These are phyloP conservation scores for Penicillium sp. DNA, from an alignment of 2,329 filamentous ascomycete genomes.

Conservation along the genomic window DNA sequence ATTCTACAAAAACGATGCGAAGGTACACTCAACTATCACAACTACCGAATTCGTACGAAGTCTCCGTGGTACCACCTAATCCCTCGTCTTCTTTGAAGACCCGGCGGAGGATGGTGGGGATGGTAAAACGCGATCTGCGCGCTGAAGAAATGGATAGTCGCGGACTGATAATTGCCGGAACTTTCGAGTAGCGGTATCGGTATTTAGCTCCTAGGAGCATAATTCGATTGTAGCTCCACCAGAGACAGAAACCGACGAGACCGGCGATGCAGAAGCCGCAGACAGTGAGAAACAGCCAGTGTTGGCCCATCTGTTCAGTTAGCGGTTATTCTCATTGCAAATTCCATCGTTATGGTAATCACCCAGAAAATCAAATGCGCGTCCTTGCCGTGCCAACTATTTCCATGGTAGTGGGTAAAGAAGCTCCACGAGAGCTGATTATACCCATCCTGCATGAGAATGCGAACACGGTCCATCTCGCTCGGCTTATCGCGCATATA, in stretches of 20 bases:
- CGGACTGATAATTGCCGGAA: conserved; percentile 25
- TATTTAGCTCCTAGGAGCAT: conserved; percentile 41
- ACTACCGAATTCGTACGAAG: conserved; percentile 37
- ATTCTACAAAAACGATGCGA: conserved; percentile 23
- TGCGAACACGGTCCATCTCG: conserved; percentile 56
- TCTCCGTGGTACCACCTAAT: conserved; percentile 28
- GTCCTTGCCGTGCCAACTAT: conserved; percentile 64
- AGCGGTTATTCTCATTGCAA: too few relatives aligned
- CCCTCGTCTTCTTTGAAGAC: conserved; percentile 44
- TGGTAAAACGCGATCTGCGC: conserved; percentile 30
- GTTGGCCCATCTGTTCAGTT: conserved; percentile 48
- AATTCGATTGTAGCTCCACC: conserved; percentile 51
- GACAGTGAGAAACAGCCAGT: conserved; percentile 56
- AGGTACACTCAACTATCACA: too few relatives aligned
- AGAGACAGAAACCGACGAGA: conserved; percentile 46
- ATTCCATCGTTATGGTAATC: not conserved
- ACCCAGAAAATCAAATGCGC: conserved; percentile 65
- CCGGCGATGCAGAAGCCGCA: conserved; percentile 50
- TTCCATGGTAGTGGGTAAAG: conserved; percentile 64
- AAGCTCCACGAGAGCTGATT: conserved; percentile 67
- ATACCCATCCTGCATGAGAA: conserved; percentile 69
- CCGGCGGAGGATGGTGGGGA: conserved; percentile 37
- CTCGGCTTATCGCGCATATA: conserved; percentile 54
- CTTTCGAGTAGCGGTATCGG: conserved; percentile 37
- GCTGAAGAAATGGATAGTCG: conserved; percentile 31